Evolutionary conservation across 2,329 filamentous ascomycete genomes (phyloP).

Genomic region (Penicillium italicum): DNA sequence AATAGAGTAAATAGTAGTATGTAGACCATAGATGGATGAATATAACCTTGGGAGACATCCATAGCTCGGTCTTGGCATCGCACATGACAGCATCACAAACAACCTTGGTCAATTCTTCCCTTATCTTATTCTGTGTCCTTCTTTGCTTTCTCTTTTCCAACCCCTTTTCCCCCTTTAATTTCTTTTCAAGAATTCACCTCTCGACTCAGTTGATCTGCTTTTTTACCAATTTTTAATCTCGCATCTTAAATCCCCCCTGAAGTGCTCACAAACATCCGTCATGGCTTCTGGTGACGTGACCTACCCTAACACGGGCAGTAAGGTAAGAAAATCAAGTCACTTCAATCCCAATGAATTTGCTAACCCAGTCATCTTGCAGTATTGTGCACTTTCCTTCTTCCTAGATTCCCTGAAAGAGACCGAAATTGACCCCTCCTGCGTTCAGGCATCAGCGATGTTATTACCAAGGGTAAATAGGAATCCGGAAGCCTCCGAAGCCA

Average conservation of each 20-base stretch:
- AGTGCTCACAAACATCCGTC: constrained; percentile 7
- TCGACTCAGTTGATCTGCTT: constrained; percentile 2
- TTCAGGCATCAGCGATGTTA: constrained; percentile 25
- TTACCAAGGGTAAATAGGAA: constrained; percentile 25
- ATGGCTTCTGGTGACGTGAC: constrained; percentile 39
- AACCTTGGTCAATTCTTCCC: constrained; percentile 16
- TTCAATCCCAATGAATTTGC: constrained; percentile 5
- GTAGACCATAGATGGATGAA: no score
- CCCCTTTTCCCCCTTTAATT: not conserved
- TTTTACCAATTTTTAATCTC: constrained; percentile 6
- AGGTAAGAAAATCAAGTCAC: constrained; percentile 28
- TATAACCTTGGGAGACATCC: not conserved
- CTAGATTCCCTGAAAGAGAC: constrained; percentile 5
- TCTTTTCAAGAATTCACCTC: not conserved
- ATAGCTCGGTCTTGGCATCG: constrained; percentile 19
- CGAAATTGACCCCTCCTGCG: constrained; percentile 13
- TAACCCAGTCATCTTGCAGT: constrained; percentile 17
- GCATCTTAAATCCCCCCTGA: not conserved
- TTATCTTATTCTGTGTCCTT: constrained; percentile 15
- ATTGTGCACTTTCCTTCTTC: constrained; percentile 4
- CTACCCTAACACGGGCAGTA: constrained; percentile 41
- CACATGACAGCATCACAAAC: constrained; percentile 28
- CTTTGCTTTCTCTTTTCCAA: constrained; percentile 1
- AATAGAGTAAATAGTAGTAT: not conserved
- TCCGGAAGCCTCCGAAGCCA: not conserved